Conservation (phyloP, 306 rosid species). For the Malus orientalis region DNA sequence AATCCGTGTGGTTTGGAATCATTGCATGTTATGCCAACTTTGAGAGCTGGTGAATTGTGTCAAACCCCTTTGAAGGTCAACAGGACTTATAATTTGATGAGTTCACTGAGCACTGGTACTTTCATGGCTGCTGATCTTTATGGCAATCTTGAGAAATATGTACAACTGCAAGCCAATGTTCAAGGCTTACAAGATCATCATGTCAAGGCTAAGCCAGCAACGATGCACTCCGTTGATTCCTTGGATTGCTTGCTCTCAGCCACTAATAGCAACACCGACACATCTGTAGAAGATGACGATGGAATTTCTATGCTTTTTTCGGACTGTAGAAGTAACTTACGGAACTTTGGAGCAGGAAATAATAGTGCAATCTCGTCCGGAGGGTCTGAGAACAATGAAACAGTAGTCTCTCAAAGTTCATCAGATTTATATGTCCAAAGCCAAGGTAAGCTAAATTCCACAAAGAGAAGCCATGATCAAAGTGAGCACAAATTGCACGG, state of each 20-base stretch:
- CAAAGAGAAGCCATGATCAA: slow-evolving; percentile 40
- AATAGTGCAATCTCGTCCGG: slow-evolving; percentile 41
- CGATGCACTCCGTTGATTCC: slow-evolving; percentile 33
- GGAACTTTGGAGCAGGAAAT: slow-evolving; percentile 40
- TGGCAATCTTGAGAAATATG: slow-evolving; percentile 12
- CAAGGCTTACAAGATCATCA: slow-evolving; percentile 8
- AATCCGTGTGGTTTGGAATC: neutral
- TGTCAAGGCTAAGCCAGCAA: slow-evolving; percentile 6
- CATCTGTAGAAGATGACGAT: slow-evolving; percentile 32
- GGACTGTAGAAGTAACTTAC: slow-evolving; percentile 34
- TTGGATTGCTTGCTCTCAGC: slow-evolving; percentile 49
- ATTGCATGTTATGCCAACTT: neutral
- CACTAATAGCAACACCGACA: slow-evolving; percentile 34
- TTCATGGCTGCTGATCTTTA: slow-evolving; percentile 19
- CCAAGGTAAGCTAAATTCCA: neutral
- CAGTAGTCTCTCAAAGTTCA: slow-evolving; percentile 29
- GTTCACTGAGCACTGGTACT: slow-evolving; percentile 2
- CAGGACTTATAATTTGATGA: slow-evolving; percentile 7
- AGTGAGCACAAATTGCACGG: neutral
- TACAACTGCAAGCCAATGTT: slow-evolving; percentile 16
- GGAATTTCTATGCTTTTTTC: slow-evolving; percentile 51
- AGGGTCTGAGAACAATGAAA: slow-evolving; percentile 36
- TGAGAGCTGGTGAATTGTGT: neutral
- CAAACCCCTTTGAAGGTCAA: neutral
- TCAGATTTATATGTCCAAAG: slow-evolving; percentile 18